Conservation (phyloP, 306 rosid genomes). For the Corylus americana region DNA sequence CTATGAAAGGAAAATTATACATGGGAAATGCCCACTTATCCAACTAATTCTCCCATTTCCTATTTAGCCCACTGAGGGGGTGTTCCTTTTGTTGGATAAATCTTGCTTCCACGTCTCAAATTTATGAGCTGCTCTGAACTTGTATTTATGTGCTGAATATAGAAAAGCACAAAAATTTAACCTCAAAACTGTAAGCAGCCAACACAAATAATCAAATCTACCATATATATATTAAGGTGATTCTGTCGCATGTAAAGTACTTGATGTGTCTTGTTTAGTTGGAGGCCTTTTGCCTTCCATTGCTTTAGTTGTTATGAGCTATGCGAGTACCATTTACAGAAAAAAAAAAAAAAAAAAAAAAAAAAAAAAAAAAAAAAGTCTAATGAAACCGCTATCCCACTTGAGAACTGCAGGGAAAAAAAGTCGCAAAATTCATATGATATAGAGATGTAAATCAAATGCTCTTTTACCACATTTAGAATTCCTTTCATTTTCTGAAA, state of each 20-base stretch:
- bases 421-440: no score
- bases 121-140: slow-evolving; percentile 51
- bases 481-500: no score
- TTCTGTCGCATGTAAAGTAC: background rate
- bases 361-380: no score
- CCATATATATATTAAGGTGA: slow-evolving; percentile 21
- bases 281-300: background rate
- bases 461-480: no score
- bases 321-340: background rate
- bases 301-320: no score
- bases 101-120: slow-evolving; percentile 10
- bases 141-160: slow-evolving; percentile 53
- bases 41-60: no score
- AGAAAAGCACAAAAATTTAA: slow-evolving; percentile 59
- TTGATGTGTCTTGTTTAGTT: background rate
- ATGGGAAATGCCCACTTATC: background rate
- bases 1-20: background rate
- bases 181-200: slow-evolving; percentile 70
- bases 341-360: no score
- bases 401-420: no score
- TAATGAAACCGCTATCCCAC: background rate
- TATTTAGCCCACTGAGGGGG: background rate
- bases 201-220: slow-evolving; percentile 67
- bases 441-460: no score
- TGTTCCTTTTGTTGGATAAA: slow-evolving; percentile 16